Base-by-base conservation (phyloP, 352 stramenopile genomes). In the Pythium diclinum region DNA sequence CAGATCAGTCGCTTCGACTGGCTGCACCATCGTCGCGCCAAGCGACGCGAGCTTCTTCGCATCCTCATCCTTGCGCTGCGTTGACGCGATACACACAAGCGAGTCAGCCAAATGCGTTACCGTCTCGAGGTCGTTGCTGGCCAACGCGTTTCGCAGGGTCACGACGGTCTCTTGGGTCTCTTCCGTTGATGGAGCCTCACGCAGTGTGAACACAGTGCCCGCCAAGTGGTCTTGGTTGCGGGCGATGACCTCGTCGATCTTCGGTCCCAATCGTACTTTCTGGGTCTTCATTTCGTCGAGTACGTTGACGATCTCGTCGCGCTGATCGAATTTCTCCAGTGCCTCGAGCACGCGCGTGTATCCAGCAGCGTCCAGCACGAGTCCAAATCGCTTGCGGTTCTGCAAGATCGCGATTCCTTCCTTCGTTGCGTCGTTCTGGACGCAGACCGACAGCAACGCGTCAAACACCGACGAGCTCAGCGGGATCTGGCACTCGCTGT, bases 171-270 rank as follows among this genome's bases (percentile, higher is more conserved):
- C 40, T 48, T 9, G 16, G 4, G 40, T 23, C 40, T 48, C 40
- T 9, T 23, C 40, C 14, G 40, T 16, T 48, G 40, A 48, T 2
- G 34, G 6, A 8, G 4, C 34, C 16, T 16, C 16, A 48, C 40
- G 40, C 16, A 48, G 14, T 5, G 40, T 48, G 40, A 48, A 48
- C 14, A 23, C 40, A 21, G 40, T 48, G 40, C 40, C 40, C 13
- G n/a, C 40, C 40, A 48, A 48, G 40, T 48, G 14, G 16, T 48
- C 40, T 48, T 48, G 40, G 23, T 48, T 48, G 40, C 40, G 40
- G 8, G 40, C 40, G 40, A 48, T 23, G 16, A 48, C 16, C 40
- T 48, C 16, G n/a, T 48, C 40, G n/a, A 48, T 23, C 40, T 19
- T 23, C 3, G 40, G 40, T 23, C 40, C n/a, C 6, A 48, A 48